Evolutionary conservation across 176 grass and related monocot species (phyloP).

Genomic region (Oropetium thomaeum): DNA sequence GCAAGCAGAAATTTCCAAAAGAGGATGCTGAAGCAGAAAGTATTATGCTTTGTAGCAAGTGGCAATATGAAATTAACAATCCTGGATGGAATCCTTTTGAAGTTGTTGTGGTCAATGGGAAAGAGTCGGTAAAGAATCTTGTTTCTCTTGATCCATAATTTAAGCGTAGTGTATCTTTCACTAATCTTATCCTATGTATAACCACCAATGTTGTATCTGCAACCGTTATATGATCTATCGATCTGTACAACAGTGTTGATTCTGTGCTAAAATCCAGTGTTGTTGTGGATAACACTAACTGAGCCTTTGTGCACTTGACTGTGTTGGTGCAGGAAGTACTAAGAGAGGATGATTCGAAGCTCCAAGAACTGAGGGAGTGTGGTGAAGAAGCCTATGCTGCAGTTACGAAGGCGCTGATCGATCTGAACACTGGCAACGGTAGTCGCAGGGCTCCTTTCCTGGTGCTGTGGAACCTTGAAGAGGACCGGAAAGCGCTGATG

Average conservation of each 20-base stretch:
- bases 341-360: slow-evolving; percentile 52
- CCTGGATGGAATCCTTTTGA: slow-evolving; percentile 66
- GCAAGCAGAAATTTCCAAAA: slow-evolving; percentile 42
- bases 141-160: not conserved
- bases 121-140: slow-evolving; percentile 38
- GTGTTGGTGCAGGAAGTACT: slow-evolving; percentile 47
- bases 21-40: slow-evolving; percentile 35
- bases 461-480: slow-evolving; percentile 58
- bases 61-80: slow-evolving; percentile 70
- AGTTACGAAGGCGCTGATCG: slow-evolving; percentile 44
- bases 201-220: not conserved
- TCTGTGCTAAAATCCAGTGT: not conserved
- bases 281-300: not conserved
- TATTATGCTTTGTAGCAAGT: slow-evolving; percentile 40
- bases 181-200: not conserved
- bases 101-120: slow-evolving; percentile 32
- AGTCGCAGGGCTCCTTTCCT: slow-evolving; percentile 26
- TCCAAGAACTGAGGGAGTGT: slow-evolving; percentile 40
- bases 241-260: not conserved
- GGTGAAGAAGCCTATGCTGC: slow-evolving; percentile 48
- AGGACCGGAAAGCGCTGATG: slow-evolving; percentile 36
- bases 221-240: not conserved
- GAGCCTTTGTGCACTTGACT: not conserved
- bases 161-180: not conserved
- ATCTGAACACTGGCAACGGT: slow-evolving; percentile 37